phyloP scores from a whole-genome alignment of 495 filamentous ascomycete species.

The Trichoderma gamsii region DNA sequence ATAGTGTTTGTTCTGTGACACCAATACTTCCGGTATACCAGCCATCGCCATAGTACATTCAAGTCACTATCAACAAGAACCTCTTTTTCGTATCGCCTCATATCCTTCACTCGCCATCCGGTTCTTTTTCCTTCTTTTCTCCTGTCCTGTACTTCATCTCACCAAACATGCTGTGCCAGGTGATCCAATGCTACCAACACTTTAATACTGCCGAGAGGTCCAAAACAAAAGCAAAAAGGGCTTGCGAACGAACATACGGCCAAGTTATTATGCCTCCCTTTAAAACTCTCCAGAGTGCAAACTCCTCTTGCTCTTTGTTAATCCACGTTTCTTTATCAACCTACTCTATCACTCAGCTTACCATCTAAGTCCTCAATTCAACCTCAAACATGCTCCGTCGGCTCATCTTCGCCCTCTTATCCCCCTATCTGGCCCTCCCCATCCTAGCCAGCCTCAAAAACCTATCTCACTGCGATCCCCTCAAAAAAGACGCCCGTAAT shows the following conservation, averaged over 20 bases:
- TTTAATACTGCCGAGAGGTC: neutral
- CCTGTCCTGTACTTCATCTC: slow-evolving; percentile 6
- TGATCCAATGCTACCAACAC: neutral
- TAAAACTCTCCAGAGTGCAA: neutral
- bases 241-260: neutral
- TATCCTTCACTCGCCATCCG: neutral
- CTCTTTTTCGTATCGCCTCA: neutral
- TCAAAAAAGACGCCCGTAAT: slow-evolving; percentile 15
- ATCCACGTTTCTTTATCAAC: neutral
- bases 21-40: no score
- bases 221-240: neutral
- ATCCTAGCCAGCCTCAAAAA: neutral
- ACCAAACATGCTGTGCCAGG: slow-evolving; percentile 7
- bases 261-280: neutral
- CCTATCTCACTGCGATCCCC: slow-evolving; percentile 11
- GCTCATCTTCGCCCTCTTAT: neutral
- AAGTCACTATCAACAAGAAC: neutral
- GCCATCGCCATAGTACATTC: neutral
- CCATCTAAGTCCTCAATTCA: neutral
- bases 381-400: neutral
- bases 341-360: neutral
- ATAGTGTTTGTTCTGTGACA: no score
- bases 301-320: neutral
- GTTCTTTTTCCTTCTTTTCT: neutral
- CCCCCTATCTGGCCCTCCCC: neutral